Percentiles rank a stretch among this genome's conserved stretches.
Evolutionary conservation across 805 yeast genomes (phyloP).

Genomic region (Yarrowia sp.): DNA sequence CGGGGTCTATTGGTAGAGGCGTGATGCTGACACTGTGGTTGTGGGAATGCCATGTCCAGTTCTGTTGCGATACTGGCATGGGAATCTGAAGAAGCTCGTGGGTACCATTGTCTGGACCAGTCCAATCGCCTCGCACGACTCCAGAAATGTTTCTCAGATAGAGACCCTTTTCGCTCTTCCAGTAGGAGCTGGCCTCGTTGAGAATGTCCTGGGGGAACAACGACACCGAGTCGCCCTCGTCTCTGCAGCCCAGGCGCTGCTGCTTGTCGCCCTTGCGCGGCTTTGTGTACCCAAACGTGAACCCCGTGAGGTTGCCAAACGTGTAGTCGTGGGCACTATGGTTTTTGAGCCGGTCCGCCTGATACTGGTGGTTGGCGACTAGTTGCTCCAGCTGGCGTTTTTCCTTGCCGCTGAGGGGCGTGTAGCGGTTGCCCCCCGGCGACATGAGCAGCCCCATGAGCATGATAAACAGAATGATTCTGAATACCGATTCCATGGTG

Average conservation of each 20-base stretch:
- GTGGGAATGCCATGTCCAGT: conserved; percentile 26
- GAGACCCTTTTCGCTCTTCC: conserved; percentile 17
- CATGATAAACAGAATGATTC: conserved; percentile 38
- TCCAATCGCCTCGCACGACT: conserved; percentile 34
- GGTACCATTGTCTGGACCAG: conserved; percentile 6
- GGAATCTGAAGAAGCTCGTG: conserved; percentile 5
- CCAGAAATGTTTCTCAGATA: conserved; percentile 34
- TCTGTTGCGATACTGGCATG: conserved; percentile 34
- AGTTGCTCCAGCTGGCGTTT: conserved; percentile 34
- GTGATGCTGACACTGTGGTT: conserved; percentile 22
- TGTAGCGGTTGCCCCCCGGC: conserved; percentile 36
- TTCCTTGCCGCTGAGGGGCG: conserved; percentile 33
- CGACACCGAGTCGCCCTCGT: conserved; percentile 18
- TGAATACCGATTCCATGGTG: conserved; percentile 38
- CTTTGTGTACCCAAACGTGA: conserved; percentile 34
- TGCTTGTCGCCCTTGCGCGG: conserved; percentile 1
- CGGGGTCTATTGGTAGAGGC: conserved; percentile 27
- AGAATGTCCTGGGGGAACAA: conserved; percentile 17
- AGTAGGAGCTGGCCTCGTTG: conserved; percentile 1
- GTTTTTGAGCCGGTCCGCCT: conserved; percentile 32
- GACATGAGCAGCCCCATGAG: conserved; percentile 39
- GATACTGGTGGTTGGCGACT: conserved; percentile 21
- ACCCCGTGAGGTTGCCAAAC: conserved; percentile 34
- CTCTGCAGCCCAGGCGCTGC: conserved; percentile 20
- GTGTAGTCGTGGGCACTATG: conserved; percentile 11